Base-by-base conservation (phyloP, 768 basidiomycete genomes). In the Pleurotus platypus region DNA sequence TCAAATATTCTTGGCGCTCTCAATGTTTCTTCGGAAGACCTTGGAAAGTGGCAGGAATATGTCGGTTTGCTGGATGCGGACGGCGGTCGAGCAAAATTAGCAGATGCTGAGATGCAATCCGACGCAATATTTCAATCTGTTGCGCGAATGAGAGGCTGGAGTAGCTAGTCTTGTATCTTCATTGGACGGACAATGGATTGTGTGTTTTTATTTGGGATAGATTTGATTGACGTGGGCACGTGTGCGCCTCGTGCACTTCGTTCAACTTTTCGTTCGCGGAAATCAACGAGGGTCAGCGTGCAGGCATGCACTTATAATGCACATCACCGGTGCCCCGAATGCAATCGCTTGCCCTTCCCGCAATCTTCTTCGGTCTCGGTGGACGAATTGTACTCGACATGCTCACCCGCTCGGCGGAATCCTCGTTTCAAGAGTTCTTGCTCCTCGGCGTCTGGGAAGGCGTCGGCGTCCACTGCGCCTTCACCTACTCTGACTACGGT, bases 1-100 rank as follows among this genome's bases (percentile, higher is more conserved):
- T 83, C 85, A 2, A 97, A 96, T 63, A 94, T 98, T 47, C 89
- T 94, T 35, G 78, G 86, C 47, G 94, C 93, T 24, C 77, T 98
- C 50, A 94, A 95, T 65, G 93, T 96, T 4, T 93, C 96, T 62
- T 87, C 80, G 64, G 82, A 83, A 5, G 88, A 87, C 38, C 72
- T 98, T 46, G 89, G 89, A 61, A 76, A 74, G 64, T 98, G 96
- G 96, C 85, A 81, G 68, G 81, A 82, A 49, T 85, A 76, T 54
- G 76, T 79, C n/a, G 84, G 82, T 38, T 70, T 88, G 73, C 82
- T 83, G 45, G 83, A 89, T 49, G 75, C 76, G 42, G 76, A 75
- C 47, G 30, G 9, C 7, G 76, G 78, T 3, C 71, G 62, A 51
- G 71, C 66, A 56, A 69, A 61, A 48, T 49, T 73, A 15, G 61